Conservation (phyloP, 805 yeast genomes). For the Hanseniaspora lachancei region DNA sequence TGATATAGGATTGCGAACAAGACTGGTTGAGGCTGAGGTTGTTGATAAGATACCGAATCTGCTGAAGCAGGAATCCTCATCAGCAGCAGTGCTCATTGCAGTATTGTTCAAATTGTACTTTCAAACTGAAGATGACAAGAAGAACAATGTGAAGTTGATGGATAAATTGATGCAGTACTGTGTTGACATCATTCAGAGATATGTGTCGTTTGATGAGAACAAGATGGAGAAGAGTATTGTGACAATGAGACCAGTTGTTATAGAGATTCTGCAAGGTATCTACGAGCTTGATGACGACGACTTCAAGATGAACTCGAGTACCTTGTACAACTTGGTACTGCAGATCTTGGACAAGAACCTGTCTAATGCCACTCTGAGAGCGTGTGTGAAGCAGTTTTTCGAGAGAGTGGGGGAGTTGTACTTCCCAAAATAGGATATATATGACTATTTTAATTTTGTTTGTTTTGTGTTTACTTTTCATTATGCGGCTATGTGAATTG, state of each 20-base stretch:
- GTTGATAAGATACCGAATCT: slow-evolving; percentile 87
- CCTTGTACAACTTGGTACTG: slow-evolving; percentile 47
- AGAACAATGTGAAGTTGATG: slow-evolving; percentile 36
- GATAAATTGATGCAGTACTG: slow-evolving; percentile 49
- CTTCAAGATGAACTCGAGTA: slow-evolving; percentile 45
- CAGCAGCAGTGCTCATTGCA: slow-evolving; percentile 76
- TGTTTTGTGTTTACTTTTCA: not conserved
- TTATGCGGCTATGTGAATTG: too few species aligned
- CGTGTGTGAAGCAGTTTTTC: slow-evolving; percentile 48
- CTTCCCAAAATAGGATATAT: not conserved
- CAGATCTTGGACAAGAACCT: slow-evolving; percentile 43
- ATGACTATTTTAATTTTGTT: not conserved
- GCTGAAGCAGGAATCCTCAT: slow-evolving; percentile 78
- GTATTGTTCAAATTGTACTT: slow-evolving; percentile 63
- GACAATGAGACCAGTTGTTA: slow-evolving; percentile 86
- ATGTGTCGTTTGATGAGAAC: slow-evolving; percentile 55
- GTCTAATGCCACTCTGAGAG: slow-evolving; percentile 36
- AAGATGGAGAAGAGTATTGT: slow-evolving; percentile 66
- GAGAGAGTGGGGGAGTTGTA: slow-evolving; percentile 39
- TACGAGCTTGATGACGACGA: slow-evolving; percentile 63
- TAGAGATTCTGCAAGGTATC: slow-evolving; percentile 73
- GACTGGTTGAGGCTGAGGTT: slow-evolving; percentile 82
- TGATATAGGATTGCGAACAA: slow-evolving; percentile 73
- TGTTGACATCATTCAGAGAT: slow-evolving; percentile 55
- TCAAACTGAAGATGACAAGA: slow-evolving; percentile 30